Conservation (phyloP, 2,329 filamentous ascomycete genomes). For the Myrmaecium sp. region DNA sequence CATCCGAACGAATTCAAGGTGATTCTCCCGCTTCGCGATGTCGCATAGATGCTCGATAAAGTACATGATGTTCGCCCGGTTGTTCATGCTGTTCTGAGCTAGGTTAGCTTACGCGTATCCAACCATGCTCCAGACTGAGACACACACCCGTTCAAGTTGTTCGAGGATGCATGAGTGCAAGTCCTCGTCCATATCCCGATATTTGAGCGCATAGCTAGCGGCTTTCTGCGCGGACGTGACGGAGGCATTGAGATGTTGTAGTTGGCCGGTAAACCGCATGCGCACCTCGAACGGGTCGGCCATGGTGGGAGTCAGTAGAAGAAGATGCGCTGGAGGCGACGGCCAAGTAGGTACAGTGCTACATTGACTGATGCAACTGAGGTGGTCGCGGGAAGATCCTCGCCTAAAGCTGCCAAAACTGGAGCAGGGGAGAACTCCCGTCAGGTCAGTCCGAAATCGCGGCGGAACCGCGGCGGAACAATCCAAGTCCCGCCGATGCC, state of each 20-base stretch:
- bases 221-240: conserved; percentile 81
- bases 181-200: conserved; percentile 91
- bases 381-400: too few relatives aligned
- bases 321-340: too few relatives aligned
- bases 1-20: conserved; percentile 77
- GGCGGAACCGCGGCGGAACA: not conserved
- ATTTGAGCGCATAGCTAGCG: conserved; percentile 85
- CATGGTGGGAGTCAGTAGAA: conserved; percentile 25
- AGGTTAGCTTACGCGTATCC: conserved; percentile 1
- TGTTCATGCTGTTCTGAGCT: conserved; percentile 87
- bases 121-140: not conserved
- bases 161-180: conserved; percentile 94
- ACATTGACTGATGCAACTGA: too few relatives aligned
- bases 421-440: conserved; percentile 1
- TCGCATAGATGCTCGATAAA: conserved; percentile 95
- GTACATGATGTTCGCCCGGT: conserved; percentile 95
- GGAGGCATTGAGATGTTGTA: conserved; percentile 82
- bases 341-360: too few relatives aligned
- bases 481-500: not conserved
- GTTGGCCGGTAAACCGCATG: conserved; percentile 83
- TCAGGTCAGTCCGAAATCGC: conserved; percentile 2
- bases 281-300: conserved; percentile 93
- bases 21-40: conserved; percentile 57
- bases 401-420: too few relatives aligned
- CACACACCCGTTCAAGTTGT: conserved; percentile 64